phyloP scores from a whole-genome alignment of 2,329 filamentous ascomycete species.

The Apiospora arundinis region DNA sequence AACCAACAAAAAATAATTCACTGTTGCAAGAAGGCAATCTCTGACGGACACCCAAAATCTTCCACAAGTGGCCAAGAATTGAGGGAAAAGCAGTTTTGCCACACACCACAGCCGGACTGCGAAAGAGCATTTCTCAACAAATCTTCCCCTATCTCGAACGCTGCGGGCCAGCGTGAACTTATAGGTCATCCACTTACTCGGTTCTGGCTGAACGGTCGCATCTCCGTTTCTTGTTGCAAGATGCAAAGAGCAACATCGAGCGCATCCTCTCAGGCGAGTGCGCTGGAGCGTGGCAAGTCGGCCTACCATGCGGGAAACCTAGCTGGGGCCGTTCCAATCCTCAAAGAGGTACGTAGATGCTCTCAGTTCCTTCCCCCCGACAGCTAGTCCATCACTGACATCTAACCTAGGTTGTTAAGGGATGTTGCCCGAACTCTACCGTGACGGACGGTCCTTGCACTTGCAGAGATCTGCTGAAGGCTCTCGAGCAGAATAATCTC shows the following conservation, averaged over 20 bases:
- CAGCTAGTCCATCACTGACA: not conserved
- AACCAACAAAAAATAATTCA: not conserved
- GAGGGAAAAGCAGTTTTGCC: not conserved
- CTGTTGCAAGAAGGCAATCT: not conserved
- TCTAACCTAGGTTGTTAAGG: not conserved
- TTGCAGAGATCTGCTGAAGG: constrained; percentile 21
- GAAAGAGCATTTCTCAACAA: not conserved
- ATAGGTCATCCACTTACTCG: not conserved
- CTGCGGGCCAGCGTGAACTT: not conserved
- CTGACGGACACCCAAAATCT: not conserved
- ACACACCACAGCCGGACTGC: not conserved
- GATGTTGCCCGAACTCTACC: not conserved
- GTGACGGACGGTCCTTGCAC: constrained; percentile 8
- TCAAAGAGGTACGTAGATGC: constrained; percentile 3
- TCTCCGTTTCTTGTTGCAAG: not conserved
- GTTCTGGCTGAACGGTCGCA: not conserved
- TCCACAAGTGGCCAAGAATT: not conserved
- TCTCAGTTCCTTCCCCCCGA: constrained; percentile 26
- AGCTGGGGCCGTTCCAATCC: not conserved
- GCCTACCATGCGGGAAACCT: constrained; percentile 11
- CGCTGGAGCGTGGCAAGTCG: constrained; percentile 13
- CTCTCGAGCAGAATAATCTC: constrained; percentile 30
- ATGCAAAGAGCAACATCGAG: not conserved
- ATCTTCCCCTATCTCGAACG: not conserved
- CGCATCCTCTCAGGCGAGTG: not conserved